phyloP scores from a whole-genome alignment of 768 basidiomycete genomes.

The Paxillus rubicundulus region DNA sequence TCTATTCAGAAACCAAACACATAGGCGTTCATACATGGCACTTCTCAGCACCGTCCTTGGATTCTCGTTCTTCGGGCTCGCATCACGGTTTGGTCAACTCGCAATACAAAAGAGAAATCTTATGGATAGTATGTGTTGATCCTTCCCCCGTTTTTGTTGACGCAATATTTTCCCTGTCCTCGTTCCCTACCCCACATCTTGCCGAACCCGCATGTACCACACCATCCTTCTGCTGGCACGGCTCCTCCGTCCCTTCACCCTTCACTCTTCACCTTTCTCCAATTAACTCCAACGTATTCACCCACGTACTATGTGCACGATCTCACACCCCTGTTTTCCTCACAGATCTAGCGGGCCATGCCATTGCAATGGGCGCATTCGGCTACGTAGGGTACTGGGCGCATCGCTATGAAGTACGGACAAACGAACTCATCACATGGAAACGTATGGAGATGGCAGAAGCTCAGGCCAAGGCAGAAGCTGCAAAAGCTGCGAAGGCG shows the following conservation, averaged over 20 bases:
- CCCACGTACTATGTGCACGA: neutral
- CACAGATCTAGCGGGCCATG: conserved; percentile 71
- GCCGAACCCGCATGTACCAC: too few species aligned
- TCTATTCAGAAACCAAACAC: neutral
- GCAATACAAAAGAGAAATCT: conserved; percentile 80
- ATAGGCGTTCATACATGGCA: conserved; percentile 44
- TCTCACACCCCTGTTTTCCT: neutral
- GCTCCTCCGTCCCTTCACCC: too few species aligned
- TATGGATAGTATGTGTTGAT: conserved; percentile 66
- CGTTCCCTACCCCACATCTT: too few species aligned
- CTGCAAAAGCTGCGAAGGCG: conserved; percentile 20
- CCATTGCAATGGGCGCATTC: conserved; percentile 65
- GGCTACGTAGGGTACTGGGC: conserved; percentile 76
- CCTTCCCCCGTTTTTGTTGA: neutral
- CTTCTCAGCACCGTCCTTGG: conserved; percentile 70
- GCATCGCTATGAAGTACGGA: conserved; percentile 62
- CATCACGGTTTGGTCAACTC: conserved; percentile 81
- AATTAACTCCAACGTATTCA: neutral
- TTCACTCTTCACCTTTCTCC: too few species aligned
- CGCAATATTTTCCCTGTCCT: too few species aligned
- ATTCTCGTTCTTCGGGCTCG: conserved; percentile 80
- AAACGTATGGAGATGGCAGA: conserved; percentile 60
- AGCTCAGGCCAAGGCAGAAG: conserved; percentile 40
- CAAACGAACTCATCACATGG: conserved; percentile 56
- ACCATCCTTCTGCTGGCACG: too few species aligned